phyloP scores from a whole-genome alignment of 139 green algal genomes.

The Chlamydomonas eustigma region DNA sequence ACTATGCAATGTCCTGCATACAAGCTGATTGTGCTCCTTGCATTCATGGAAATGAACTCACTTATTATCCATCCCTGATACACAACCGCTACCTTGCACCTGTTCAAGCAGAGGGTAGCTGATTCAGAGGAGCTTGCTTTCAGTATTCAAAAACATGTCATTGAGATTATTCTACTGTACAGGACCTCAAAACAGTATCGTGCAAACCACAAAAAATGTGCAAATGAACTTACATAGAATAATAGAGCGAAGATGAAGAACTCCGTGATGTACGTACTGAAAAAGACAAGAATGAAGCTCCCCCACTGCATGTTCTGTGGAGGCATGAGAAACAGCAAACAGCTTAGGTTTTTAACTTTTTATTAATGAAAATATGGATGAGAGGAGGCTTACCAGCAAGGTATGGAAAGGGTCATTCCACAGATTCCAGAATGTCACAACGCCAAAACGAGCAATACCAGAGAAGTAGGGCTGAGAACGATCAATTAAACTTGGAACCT shows the following conservation, averaged over 20 bases:
- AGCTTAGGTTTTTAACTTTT: no score
- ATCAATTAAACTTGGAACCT: slow-evolving; percentile 15
- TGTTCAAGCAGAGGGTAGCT: slow-evolving; percentile 7
- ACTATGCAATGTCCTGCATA: no score
- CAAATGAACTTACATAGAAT: slow-evolving; percentile 21
- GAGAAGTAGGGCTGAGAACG: slow-evolving; percentile 39
- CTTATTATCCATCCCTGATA: slow-evolving; percentile 31
- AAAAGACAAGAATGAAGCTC: slow-evolving; percentile 52
- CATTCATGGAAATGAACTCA: slow-evolving; percentile 8
- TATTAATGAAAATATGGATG: no score
- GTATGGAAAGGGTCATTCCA: slow-evolving; percentile 54
- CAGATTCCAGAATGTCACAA: slow-evolving; percentile 29
- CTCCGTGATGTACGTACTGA: slow-evolving; percentile 37
- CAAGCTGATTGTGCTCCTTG: no score
- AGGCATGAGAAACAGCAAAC: not conserved
- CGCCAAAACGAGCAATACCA: slow-evolving; percentile 45
- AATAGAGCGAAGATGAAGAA: slow-evolving; percentile 33
- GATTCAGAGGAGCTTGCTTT: not conserved
- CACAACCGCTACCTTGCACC: slow-evolving; percentile 27
- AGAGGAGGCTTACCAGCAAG: slow-evolving; percentile 31
- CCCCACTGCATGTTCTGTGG: slow-evolving; percentile 42
- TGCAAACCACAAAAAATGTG: no score
- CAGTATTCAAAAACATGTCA: no score
- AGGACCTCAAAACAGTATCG: no score
- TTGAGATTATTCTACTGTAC: no score